Conservation (phyloP, 768 basidiomycete species). For the Pleurotus giganteus region DNA sequence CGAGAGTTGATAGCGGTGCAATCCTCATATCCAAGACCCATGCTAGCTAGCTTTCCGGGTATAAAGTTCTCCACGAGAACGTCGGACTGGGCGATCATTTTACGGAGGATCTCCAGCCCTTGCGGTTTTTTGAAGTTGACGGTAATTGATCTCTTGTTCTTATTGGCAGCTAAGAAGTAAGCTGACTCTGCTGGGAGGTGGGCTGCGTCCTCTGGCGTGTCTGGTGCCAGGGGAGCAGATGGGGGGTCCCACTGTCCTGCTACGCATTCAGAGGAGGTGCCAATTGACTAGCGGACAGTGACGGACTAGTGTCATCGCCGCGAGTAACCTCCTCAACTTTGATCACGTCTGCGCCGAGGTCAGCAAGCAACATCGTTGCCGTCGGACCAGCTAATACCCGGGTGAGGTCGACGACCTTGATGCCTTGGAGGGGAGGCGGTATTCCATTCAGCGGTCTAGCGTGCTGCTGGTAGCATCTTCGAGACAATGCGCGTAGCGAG, state of each 20-base stretch:
- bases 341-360: slow-evolving; percentile 90
- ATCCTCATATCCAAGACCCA: slow-evolving; percentile 86
- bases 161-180: slow-evolving; percentile 86
- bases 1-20: slow-evolving; percentile 74
- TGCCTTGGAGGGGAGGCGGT: slow-evolving; percentile 73
- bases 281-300: slow-evolving; percentile 3
- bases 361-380: slow-evolving; percentile 89
- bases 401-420: slow-evolving; percentile 86
- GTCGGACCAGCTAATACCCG: slow-evolving; percentile 90
- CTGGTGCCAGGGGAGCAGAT: slow-evolving; percentile 46
- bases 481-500: not conserved
- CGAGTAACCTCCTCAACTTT: slow-evolving; percentile 80
- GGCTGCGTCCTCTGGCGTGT: slow-evolving; percentile 48
- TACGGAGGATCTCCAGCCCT: slow-evolving; percentile 73
- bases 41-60: slow-evolving; percentile 77
- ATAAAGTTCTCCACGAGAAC: slow-evolving; percentile 90
- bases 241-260: slow-evolving; percentile 71
- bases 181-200: slow-evolving; percentile 88
- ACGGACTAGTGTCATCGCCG: slow-evolving; percentile 88
- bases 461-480: slow-evolving; percentile 6
- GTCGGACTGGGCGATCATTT: slow-evolving; percentile 72
- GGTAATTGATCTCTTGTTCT: slow-evolving; percentile 88
- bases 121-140: slow-evolving; percentile 82
- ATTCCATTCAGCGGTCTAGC: slow-evolving; percentile 40
- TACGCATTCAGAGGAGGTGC: slow-evolving; percentile 10